Percentiles rank a stretch among this genome's conserved stretches.
phyloP scores from a whole-genome alignment of 805 yeast genomes.

The Metschnikowia hibisci region DNA sequence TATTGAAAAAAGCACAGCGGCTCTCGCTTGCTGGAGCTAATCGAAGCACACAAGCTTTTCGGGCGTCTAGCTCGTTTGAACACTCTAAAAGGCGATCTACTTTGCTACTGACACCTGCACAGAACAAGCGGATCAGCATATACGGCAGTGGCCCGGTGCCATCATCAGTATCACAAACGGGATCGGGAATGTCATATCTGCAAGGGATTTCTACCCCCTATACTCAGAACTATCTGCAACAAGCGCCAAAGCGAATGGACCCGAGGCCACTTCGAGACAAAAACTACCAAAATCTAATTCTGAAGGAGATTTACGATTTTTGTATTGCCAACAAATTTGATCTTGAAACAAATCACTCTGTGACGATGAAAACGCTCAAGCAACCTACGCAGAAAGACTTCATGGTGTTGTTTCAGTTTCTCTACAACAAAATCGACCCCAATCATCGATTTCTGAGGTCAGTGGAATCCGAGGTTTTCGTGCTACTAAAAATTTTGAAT shows the following conservation, averaged over 20 bases:
- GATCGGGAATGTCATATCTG: constrained; percentile 2
- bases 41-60: constrained; percentile 15
- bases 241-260: constrained; percentile 34
- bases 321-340: constrained; percentile 64
- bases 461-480: constrained; percentile 72
- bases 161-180: constrained; percentile 2
- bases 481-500: constrained; percentile 56
- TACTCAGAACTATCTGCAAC: neutral
- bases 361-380: constrained; percentile 59
- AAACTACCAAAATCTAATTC: constrained; percentile 60
- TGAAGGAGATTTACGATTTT: constrained; percentile 64
- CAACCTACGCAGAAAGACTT: constrained; percentile 89
- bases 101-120: constrained; percentile 33
- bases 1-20: constrained; percentile 14
- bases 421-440: constrained; percentile 76
- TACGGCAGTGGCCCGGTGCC: constrained; percentile 3
- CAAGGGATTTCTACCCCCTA: constrained; percentile 6
- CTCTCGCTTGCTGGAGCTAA: constrained; percentile 21
- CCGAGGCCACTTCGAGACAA: constrained; percentile 77
- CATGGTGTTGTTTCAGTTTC: constrained; percentile 70
- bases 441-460: constrained; percentile 64
- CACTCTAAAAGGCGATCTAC: constrained; percentile 27
- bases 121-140: constrained; percentile 20
- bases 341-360: constrained; percentile 65
- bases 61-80: constrained; percentile 19